These are phyloP conservation scores for Chlorella sp. DNA, from an alignment of 139 green algal genomes.

Conservation along the genomic window DNA sequence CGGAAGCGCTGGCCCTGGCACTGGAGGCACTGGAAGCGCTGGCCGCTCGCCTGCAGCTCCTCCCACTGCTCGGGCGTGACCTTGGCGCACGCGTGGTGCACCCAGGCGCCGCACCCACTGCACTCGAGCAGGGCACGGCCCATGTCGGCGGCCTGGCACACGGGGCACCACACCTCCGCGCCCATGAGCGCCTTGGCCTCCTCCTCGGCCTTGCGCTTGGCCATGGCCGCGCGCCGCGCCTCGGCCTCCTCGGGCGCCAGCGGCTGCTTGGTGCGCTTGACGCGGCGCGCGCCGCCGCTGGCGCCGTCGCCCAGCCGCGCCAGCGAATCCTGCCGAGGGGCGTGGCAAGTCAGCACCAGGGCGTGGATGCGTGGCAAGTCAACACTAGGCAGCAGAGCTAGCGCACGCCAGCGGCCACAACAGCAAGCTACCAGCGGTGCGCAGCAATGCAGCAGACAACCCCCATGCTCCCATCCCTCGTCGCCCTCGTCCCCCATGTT, in stretches of 20 bases:
- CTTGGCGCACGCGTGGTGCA: conserved; percentile 52
- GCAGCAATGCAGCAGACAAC: too few relatives aligned
- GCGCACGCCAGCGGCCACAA: too few relatives aligned
- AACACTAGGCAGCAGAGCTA: too few relatives aligned
- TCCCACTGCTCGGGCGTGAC: too few relatives aligned
- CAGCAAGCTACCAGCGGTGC: too few relatives aligned
- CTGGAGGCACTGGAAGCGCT: conserved; percentile 11
- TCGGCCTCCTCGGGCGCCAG: conserved; percentile 4
- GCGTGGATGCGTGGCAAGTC: not conserved
- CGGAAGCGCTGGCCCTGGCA: conserved; percentile 43
- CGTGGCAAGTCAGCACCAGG: not conserved
- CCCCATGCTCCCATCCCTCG: conserved; percentile 3
- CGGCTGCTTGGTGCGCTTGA: not conserved
- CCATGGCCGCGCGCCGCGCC: not conserved
- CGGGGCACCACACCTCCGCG: conserved; percentile 24
- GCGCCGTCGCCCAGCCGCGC: not conserved
- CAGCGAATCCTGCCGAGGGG: not conserved
- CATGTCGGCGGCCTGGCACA: conserved; percentile 46
- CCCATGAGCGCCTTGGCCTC: not conserved
- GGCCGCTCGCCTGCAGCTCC: too few relatives aligned
- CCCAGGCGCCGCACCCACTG: conserved; percentile 50
- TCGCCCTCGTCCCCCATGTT: not conserved
- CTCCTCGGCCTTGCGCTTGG: conserved; percentile 16
- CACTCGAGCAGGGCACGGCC: conserved; percentile 42
- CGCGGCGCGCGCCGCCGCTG: not conserved